Conservation (phyloP, 495 filamentous ascomycete genomes). For the Penicillium parvum region DNA sequence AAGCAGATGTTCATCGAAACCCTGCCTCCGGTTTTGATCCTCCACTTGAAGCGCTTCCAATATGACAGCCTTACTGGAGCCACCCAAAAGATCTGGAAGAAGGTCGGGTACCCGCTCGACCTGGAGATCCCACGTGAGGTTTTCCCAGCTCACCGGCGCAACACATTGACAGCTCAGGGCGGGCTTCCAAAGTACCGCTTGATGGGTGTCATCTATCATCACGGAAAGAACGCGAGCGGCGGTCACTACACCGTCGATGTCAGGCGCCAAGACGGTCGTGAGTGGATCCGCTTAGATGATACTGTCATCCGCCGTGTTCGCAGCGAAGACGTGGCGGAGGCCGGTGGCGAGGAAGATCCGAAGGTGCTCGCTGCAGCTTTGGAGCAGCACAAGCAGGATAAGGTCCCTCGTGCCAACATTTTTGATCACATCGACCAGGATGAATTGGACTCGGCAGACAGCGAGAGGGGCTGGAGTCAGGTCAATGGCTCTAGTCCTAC, state of each 20-base stretch:
- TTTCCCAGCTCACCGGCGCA: conserved; percentile 72
- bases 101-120: conserved; percentile 89
- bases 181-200: conserved; percentile 76
- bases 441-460: conserved; percentile 52
- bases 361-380: conserved; percentile 61
- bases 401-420: conserved; percentile 56
- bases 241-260: conserved; percentile 98
- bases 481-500: conserved; percentile 58
- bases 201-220: conserved; percentile 93
- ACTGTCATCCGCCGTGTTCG: conserved; percentile 82
- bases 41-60: conserved; percentile 96
- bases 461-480: conserved; percentile 78
- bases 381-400: conserved; percentile 60
- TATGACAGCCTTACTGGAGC: conserved; percentile 81
- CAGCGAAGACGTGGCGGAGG: conserved; percentile 87
- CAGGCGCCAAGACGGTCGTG: conserved; percentile 82
- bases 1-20: conserved; percentile 96
- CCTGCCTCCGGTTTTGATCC: conserved; percentile 84
- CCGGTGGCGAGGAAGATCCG: conserved; percentile 72
- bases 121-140: conserved; percentile 91
- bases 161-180: conserved; percentile 55
- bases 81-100: conserved; percentile 98
- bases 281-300: conserved; percentile 96
- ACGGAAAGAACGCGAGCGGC: conserved; percentile 90
- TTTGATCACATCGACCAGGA: conserved; percentile 67